phyloP scores from a whole-genome alignment of 495 filamentous ascomycete species.

The Niebla homalea region DNA sequence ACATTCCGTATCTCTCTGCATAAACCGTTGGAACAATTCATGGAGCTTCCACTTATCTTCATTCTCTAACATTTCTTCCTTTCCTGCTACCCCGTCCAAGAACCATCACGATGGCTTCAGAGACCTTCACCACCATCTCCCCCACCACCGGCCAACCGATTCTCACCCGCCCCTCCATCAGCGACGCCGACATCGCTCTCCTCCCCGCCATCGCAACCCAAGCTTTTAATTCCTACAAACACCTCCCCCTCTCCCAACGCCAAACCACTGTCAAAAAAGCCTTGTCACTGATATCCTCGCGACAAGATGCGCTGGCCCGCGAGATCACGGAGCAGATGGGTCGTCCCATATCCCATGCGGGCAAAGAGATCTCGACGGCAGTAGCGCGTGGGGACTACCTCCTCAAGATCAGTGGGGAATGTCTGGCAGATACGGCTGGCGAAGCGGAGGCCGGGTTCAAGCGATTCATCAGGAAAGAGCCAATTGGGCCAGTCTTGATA shows the following conservation, averaged over 20 bases:
- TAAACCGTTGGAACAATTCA: too few relatives aligned
- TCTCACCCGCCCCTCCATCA: conserved; percentile 58
- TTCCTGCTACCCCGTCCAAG: too few relatives aligned
- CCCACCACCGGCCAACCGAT: conserved; percentile 71
- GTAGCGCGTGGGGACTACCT: conserved; percentile 70
- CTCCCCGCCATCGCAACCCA: conserved; percentile 52
- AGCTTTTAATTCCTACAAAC: conserved; percentile 58
- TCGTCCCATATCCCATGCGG: conserved; percentile 72
- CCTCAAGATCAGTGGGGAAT: conserved; percentile 52
- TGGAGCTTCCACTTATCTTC: too few relatives aligned
- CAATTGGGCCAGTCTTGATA: conserved; percentile 70
- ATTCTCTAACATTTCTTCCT: too few relatives aligned
- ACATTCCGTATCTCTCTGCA: too few relatives aligned
- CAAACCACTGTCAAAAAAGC: conserved; percentile 68
- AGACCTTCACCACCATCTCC: conserved; percentile 79
- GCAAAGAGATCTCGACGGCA: conserved; percentile 69
- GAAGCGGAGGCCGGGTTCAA: conserved; percentile 77
- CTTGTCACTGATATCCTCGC: conserved; percentile 48
- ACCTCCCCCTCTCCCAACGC: conserved; percentile 47
- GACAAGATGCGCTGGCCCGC: conserved; percentile 64
- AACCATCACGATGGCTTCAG: conserved; percentile 56
- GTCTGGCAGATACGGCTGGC: conserved; percentile 52
- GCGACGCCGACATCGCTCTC: conserved; percentile 47
- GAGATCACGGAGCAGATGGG: conserved; percentile 94
- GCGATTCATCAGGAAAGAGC: conserved; percentile 73